Conservation (phyloP, 257 asterid genomes). For the Haberlea rhodopensis region DNA sequence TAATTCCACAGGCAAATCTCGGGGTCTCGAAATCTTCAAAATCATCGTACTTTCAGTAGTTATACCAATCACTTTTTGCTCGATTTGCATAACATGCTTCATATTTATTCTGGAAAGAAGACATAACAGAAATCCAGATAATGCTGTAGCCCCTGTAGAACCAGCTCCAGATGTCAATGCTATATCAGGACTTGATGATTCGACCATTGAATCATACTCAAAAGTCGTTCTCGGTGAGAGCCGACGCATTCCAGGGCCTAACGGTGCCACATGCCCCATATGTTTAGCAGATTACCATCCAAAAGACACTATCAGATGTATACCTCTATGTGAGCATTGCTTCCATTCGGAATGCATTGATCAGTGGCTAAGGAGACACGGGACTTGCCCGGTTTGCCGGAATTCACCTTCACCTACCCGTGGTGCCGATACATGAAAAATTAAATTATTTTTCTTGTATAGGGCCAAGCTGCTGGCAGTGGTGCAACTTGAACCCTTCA, state of each 20-base stretch:
- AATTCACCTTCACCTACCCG: slow-evolving; percentile 46
- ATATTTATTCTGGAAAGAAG: slow-evolving; percentile 32
- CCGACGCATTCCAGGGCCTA: slow-evolving; percentile 60
- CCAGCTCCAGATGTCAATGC: slow-evolving; percentile 18
- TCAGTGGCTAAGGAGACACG: slow-evolving; percentile 66
- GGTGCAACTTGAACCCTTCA: too few species aligned
- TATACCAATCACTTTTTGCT: slow-evolving; percentile 38
- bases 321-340: slow-evolving; percentile 75
- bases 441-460: not conserved
- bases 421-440: slow-evolving; percentile 6
- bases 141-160: slow-evolving; percentile 8
- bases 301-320: slow-evolving; percentile 54
- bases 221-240: slow-evolving; percentile 68
- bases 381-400: slow-evolving; percentile 76
- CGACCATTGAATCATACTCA: slow-evolving; percentile 63
- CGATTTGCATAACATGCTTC: slow-evolving; percentile 37
- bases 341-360: slow-evolving; percentile 84
- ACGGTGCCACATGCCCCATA: slow-evolving; percentile 66
- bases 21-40: slow-evolving; percentile 33
- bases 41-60: slow-evolving; percentile 39
- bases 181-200: slow-evolving; percentile 51
- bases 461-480: too few species aligned
- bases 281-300: slow-evolving; percentile 67
- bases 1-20: slow-evolving; percentile 29
- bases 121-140: slow-evolving; percentile 9